Evolutionary conservation across 352 stramenopile genomes (phyloP), one percentile per base, ranked within the genome.

Genomic region (Globisporangium abappressorium): DNA sequence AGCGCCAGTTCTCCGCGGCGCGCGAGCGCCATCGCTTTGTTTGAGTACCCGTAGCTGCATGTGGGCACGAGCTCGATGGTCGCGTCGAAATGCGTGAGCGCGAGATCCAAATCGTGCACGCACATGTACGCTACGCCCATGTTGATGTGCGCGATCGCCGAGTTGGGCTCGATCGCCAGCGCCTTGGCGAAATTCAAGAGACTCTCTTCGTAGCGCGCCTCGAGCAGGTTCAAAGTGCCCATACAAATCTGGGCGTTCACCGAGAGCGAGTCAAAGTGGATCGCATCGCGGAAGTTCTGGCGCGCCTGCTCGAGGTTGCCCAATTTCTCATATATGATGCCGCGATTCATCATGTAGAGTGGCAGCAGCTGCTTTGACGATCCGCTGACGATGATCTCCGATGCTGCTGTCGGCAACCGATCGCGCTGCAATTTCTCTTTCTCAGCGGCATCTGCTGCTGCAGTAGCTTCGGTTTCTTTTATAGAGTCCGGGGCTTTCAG

Each of bases 281-380:
- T 69, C 15, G 84, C 84, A 41, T 92, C 83, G 26, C 63, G 62
- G 65, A 87, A 94, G 63, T 92, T 79, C 53, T 80, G 71, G 12
- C 72, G 73, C 12, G 85, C 84, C 28, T 81, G 70, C 9, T 78
- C 74, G 18, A 88, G 69, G n/a, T 77, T 41, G 4, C 75, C 73
- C 36, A 85, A 63, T 3, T 79, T 84, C 63, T 94, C 82, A 15
- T 89, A 77, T 55, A 91, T 66, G 51, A 91, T 79, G 6, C 85
- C 85, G 12, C 82, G 84, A 56, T 94, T 92, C 46, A 86, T 64
- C 73, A 94, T 80, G 66, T 91, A 91, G 55, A 91, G 66, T 55
- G 84, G 76, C 11, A 93, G 72, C 20, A 77, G 73, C 66, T 92
- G 85, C 71, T 91, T 89, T 53, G 80, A 70, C 3, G 83, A 87